Evolutionary conservation across 2,329 filamentous ascomycete species (phyloP), one percentile per base, ranked within the genome.

Genomic region (Ophiostoma sp.): DNA sequence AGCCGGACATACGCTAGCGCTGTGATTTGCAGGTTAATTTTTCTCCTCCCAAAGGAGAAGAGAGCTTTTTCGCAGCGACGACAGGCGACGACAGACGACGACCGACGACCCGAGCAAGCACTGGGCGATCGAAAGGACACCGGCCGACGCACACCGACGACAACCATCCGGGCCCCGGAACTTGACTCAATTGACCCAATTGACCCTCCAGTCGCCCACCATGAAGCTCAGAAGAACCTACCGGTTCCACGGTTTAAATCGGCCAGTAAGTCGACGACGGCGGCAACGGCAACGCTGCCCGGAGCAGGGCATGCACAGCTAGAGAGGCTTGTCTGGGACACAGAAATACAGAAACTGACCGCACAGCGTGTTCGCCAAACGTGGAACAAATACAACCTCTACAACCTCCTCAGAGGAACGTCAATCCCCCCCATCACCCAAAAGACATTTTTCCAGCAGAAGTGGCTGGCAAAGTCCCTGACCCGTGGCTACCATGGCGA

Each of bases 331-430:
- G 10, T 62, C 6, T 17, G 2, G 6, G 8, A 15, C 10, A 33
- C 31, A 36, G 2, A 64, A 23, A 15, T 23, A 33, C 31, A 36
- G 2, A 64, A 11, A 39, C 60, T 64, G 27, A 65, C 23, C 17
- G 35, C 72, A 69, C 78, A 98, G 94, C 96, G 93, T 91, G 79
- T 97, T 80, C 90, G 94, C 76, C 92, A 95, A 84, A 93, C 93
- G 83, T 97, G 94, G 95, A 96, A 93, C 84, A 96, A 97, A 83
- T 93, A 93, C 85, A 97, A 96, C 78, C 85, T 99, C 73, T 99
- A 92, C 87, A 97, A 97, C 81, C 82, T 99, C 74, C 48, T 84
- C 68, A 10, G 83, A 68, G 85, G 86, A 74, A 77, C 86, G 44
- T 80, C 76, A 62, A 76, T 79, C 1, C 86, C 85, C 23, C 77